Percentiles rank a stretch among this genome's conserved stretches.
phyloP scores from a whole-genome alignment of 2,329 filamentous ascomycete species.

The Talaromyces verruculosus region DNA sequence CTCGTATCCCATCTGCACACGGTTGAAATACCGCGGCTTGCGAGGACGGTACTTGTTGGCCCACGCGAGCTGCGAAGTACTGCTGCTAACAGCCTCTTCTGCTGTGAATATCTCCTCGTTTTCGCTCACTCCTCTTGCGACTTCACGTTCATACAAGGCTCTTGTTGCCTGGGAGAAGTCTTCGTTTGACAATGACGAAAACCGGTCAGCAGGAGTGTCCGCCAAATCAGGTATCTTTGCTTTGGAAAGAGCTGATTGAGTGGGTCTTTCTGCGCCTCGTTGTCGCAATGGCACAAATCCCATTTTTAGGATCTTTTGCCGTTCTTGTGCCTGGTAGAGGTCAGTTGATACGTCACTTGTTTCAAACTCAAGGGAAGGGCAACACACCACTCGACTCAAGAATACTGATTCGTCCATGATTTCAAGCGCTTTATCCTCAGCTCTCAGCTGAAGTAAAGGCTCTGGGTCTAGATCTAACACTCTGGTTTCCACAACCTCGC shows the following conservation, averaged over 20 bases:
- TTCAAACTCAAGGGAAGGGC: constrained; percentile 3
- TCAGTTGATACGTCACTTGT: constrained; percentile 20
- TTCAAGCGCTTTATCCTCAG: constrained; percentile 63
- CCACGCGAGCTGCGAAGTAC: constrained; percentile 68
- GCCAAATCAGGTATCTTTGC: constrained; percentile 46
- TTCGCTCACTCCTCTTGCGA: constrained; percentile 84
- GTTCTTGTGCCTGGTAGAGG: constrained; percentile 50
- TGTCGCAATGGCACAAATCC: constrained; percentile 66
- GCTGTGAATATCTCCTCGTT: constrained; percentile 94
- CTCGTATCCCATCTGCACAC: constrained; percentile 98
- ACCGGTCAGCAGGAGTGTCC: constrained; percentile 62
- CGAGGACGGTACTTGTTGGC: constrained; percentile 80
- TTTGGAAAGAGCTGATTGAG: constrained; percentile 34
- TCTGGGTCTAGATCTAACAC: constrained; percentile 59
- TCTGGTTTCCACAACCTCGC: constrained; percentile 40
- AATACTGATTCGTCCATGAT: constrained; percentile 61
- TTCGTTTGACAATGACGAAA: constrained; percentile 67
- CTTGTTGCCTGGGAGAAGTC: constrained; percentile 86
- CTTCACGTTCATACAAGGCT: constrained; percentile 87
- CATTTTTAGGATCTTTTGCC: constrained; percentile 62
- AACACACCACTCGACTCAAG: constrained; percentile 54
- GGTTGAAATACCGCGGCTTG: constrained; percentile 96
- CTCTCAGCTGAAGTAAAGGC: constrained; percentile 61
- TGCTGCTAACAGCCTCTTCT: constrained; percentile 72
- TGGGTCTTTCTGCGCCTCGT: constrained; percentile 37